A percentile compares a stretch with the other conserved stretches of the same genome.
These are phyloP conservation scores for Marasmius tenuissimus DNA, from an alignment of 1,284 basidiomycete genomes.

Conservation along the genomic window DNA sequence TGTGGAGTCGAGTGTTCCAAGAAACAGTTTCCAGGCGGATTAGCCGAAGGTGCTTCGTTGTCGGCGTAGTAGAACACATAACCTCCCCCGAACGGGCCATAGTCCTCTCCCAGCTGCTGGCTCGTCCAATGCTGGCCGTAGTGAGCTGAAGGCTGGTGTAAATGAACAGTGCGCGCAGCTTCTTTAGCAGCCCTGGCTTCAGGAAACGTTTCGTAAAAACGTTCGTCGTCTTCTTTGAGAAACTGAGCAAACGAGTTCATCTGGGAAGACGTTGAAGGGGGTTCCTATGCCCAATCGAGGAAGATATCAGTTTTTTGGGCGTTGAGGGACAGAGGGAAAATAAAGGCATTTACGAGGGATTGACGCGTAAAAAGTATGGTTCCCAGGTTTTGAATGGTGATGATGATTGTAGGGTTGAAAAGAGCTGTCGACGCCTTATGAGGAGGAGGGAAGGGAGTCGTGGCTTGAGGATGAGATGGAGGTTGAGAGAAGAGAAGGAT, in stretches of 20 bases:
- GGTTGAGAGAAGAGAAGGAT: background rate
- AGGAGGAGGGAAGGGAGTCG: background rate
- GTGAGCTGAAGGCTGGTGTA: background rate
- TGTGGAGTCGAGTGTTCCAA: background rate
- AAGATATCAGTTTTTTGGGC: background rate
- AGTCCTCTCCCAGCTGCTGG: background rate
- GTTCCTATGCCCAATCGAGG: no score
- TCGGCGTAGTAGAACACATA: background rate
- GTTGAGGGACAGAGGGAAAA: background rate
- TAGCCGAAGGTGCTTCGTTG: background rate
- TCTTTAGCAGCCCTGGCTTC: background rate
- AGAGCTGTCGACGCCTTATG: background rate
- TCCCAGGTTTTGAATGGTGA: background rate
- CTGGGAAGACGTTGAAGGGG: background rate
- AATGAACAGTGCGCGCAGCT: background rate
- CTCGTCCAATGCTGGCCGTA: background rate
- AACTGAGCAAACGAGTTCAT: slow-evolving; percentile 7
- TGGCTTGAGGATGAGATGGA: background rate
- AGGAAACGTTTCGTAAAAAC: slow-evolving; percentile 1
- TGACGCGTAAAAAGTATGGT: background rate
- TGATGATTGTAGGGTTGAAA: background rate
- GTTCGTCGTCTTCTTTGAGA: slow-evolving; percentile 12
- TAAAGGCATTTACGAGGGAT: background rate
- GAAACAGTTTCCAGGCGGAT: background rate
- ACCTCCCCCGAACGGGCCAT: background rate